Base-by-base conservation (phyloP, 148 eudicot genomes). In the Rhododendron williamsianum region DNA sequence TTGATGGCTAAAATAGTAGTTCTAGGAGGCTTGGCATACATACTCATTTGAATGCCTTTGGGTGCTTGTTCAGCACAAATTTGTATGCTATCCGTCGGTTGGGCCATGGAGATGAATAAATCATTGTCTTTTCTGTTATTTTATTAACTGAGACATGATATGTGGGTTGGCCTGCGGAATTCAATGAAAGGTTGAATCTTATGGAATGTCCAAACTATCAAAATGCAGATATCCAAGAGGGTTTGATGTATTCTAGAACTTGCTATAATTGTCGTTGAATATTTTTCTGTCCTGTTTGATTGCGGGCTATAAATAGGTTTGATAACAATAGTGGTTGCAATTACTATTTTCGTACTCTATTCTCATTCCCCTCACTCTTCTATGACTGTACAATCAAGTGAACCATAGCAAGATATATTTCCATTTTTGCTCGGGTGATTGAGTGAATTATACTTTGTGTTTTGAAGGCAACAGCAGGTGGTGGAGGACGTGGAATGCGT, bases 401-500 rank as follows among this genome's bases (percentile, higher is more conserved):
- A 38, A 76, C 78, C 69, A 74, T 35, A 46, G 49, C 27, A 33
- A 25, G 19, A 23, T 30, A 18, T 27, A 18, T 13, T 73, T 25
- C 49, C 27, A 82, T 51, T 2, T n/a, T 54, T 35, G 65, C 60
- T 36, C 35, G 38, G 21, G 77, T 23, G 54, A 73, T 72, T 49
- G 46, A 51, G 58, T 79, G 60, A 41, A 82, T 82, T 33, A 71
- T 48, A 4, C 27, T 78, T 30, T 80, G 2, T 80, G 15, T 84
- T 87, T 91, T 87, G 85, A 85, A 97, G 99, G 99, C 99, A 88
- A 97, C 99, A 88, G 99, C 99, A 84, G 99, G 99, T 83, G 99
- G 98, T 63, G 99, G 98, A 87, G 99, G 99, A 52, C 99, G 98
- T 89, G 99, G 99, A 86, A 97, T 97, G 99, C 99, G 99, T 85